Evolutionary conservation across 768 basidiomycete species (phyloP), one percentile per base, ranked within the genome.

Genomic region (Coprinopsis strossmayeri): DNA sequence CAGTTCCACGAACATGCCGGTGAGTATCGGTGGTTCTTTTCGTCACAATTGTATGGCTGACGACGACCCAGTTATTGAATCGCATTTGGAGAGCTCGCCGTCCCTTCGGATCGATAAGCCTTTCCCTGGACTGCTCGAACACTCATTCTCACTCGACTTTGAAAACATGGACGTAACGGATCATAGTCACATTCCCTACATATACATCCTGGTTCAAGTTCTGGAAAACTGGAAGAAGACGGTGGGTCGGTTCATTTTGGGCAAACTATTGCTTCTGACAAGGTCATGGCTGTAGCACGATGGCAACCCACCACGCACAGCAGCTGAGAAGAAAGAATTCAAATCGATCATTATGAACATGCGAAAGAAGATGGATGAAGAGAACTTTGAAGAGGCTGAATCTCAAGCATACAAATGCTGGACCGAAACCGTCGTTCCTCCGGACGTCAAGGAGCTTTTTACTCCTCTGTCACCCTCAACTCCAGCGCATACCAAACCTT

Each of bases 321-420:
- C 68, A 61, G 72, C 71, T 1, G 89, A 96, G 56, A 81, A 86
- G 58, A 75, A 84, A 52, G 81, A 76, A 24, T 95, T 97, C 74
- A 92, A 93, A 60, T 67, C 76, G 27, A 48, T 46, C 2, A 67
- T 98, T 37, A 65, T 71, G n/a, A 68, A 68, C 1, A 78, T 84
- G 72, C 82, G 83, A 57, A 60, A 76, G 49, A 91, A 91, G 58
- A 56, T 67, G 0, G 96, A 99, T 60, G 92, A 98, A 61, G 96
- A 99, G 71, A 99, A 98, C 67, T 93, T 93, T 61, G 95, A 96
- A 52, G 95, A 98, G 64, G 95, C 94, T 1, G 78, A 87, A 58
- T 74, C 85, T 5, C 89, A 96, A 61, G 90, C 87, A 0, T 94
- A 89, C 63, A 81, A 88, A 23, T 78, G 78, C 47, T 93, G 82